Evolutionary conservation across 371 early-diverging fungal species (phyloP), one percentile per base, ranked within the genome.

Genomic region (Lichtheimia ornata): DNA sequence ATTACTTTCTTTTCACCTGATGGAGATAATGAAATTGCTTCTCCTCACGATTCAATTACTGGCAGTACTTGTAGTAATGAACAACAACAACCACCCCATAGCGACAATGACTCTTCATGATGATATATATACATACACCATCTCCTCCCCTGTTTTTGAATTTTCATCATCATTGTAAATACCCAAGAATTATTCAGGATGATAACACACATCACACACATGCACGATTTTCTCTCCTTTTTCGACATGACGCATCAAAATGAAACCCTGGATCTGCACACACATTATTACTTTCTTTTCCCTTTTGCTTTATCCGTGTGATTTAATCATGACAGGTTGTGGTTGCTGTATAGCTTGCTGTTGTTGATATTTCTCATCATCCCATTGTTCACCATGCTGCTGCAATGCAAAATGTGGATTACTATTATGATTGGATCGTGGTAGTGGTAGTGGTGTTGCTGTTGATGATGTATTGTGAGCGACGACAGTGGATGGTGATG

Each of bases 1-100:
- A 15, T 18, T 5, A 18, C 11, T 5, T 47, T 82, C 22, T 82
- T 71, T 66, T 82, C 83, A 11, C 84, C 85, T 17, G 85, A 82
- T 60, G 85, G 85, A 3, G 85, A 85, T 61, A 85, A 82, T 41
- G 85, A 85, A 52, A 77, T 82, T 1, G 85, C 68, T 20, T 62
- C 68, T 57, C 79, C 79, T 25, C 69, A 66, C 30, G 79, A 79
- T 11, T 73, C 74, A 18, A 54, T 74, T 5, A 55, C 72, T 58
- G 65, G 11, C 5, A 13, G 22, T 22, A 22, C n/a, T n/a, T n/a
- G 5, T 7, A 28, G 28, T 7, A 28, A 28, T 28, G 28, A 28
- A 28, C 28, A 1, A 22, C 22, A 28, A 28, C 28, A 1, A 22
- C 22, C 28, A 35, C 9, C 2, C 11, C 35, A 35, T 11, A 35